A percentile compares a stretch with the other conserved stretches of the same genome.
These are phyloP conservation scores for Apiotrichum gamsii DNA, from an alignment of 1,284 basidiomycete genomes.

Conservation along the genomic window DNA sequence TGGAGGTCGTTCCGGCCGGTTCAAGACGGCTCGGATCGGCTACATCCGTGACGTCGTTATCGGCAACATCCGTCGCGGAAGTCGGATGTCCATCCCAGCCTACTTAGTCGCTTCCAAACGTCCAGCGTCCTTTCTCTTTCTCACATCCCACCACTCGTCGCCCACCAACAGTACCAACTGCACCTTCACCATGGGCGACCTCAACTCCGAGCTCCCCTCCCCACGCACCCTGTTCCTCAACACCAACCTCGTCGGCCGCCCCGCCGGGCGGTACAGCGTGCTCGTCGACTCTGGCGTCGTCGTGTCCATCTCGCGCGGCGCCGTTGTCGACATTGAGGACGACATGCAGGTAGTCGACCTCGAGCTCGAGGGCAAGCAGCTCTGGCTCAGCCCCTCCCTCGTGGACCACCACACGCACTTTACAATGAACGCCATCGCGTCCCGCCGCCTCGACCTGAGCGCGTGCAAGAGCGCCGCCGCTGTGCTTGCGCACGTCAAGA, in stretches of 20 bases:
- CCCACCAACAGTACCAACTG: no score
- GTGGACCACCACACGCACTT: conserved; percentile 36
- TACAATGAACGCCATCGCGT: conserved; percentile 23
- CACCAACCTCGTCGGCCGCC: conserved; percentile 21
- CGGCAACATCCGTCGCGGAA: no score
- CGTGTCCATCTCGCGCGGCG: conserved; percentile 2
- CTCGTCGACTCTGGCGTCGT: conserved; percentile 14
- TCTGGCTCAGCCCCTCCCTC: conserved; percentile 17
- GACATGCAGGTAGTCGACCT: conserved; percentile 7
- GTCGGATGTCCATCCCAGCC: no score
- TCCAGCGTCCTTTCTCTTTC: no score
- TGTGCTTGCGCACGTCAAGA: conserved; percentile 15
- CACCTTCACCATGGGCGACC: no score
- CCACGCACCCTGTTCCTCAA: conserved; percentile 15
- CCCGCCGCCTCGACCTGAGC: conserved; percentile 24
- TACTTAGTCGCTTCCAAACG: no score
- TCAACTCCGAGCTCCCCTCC: background rate
- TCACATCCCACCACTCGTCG: background rate
- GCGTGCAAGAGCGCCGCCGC: conserved; percentile 17
- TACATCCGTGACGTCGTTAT: no score
- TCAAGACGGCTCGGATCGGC: no score
- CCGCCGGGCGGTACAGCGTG: conserved; percentile 13
- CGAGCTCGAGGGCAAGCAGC: conserved; percentile 5
- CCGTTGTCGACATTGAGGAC: background rate
- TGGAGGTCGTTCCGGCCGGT: no score